Percentiles rank a stretch among this genome's conserved stretches.
These are phyloP conservation scores for Mycena belliarum DNA, from an alignment of 768 basidiomycete genomes.

Conservation along the genomic window DNA sequence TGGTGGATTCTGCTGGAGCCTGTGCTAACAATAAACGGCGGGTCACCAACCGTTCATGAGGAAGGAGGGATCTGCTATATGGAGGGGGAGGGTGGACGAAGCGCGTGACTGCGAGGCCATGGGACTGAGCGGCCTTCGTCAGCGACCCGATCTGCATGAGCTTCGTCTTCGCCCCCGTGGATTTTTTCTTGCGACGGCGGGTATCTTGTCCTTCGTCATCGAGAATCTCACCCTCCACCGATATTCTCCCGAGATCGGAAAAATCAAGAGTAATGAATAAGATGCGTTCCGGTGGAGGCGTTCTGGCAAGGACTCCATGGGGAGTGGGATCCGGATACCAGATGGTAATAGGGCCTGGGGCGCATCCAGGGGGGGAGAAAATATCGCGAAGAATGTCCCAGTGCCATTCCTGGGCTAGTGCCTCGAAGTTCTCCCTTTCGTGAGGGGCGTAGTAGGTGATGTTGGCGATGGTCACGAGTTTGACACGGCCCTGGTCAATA, in stretches of 20 bases:
- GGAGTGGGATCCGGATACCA: background rate
- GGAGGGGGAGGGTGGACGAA: background rate
- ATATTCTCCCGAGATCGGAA: too few species aligned
- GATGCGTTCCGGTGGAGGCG: background rate
- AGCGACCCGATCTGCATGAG: background rate
- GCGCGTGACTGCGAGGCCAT: background rate
- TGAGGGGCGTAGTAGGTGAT: background rate
- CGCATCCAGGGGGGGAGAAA: background rate
- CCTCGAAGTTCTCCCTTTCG: conserved; percentile 1
- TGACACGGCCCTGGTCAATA: conserved; percentile 5
- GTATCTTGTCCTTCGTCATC: background rate
- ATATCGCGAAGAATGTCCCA: background rate
- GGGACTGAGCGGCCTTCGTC: background rate
- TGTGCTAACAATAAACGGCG: background rate
- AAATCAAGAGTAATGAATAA: background rate
- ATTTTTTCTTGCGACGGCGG: background rate
- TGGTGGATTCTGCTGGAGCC: background rate
- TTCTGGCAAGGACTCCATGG: background rate
- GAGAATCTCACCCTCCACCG: too few species aligned
- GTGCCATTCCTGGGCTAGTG: background rate
- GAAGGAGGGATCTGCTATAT: background rate
- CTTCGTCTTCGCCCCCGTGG: background rate
- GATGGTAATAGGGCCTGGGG: background rate
- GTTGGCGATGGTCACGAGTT: background rate
- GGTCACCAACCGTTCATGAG: background rate